These are phyloP conservation scores for Hemerocallis citrina DNA, from an alignment of 106 monocot species.

Conservation along the genomic window DNA sequence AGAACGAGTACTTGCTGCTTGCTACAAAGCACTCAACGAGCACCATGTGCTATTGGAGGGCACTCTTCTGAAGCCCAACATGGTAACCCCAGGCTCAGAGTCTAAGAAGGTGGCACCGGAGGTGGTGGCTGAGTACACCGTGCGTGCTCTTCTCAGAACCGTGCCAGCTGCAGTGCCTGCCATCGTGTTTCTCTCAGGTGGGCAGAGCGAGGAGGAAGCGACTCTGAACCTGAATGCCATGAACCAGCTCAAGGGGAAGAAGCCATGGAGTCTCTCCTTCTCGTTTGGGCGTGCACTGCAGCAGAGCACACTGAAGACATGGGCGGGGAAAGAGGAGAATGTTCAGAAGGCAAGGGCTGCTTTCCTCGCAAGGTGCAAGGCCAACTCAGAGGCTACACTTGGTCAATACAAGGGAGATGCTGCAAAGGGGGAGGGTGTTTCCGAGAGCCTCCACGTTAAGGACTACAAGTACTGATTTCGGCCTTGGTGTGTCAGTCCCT, in stretches of 20 bases:
- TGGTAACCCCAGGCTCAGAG: slow-evolving; percentile 39
- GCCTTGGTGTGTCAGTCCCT: neutral
- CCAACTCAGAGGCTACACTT: slow-evolving; percentile 35
- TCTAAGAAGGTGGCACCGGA: slow-evolving; percentile 29
- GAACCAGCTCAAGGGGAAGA: slow-evolving; percentile 36
- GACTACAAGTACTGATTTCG: slow-evolving; percentile 27
- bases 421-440: slow-evolving; percentile 20
- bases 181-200: slow-evolving; percentile 39
- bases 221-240: slow-evolving; percentile 28
- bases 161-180: slow-evolving; percentile 45
- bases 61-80: slow-evolving; percentile 32
- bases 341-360: slow-evolving; percentile 34
- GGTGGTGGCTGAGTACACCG: slow-evolving; percentile 29
- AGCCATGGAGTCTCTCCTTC: slow-evolving; percentile 40
- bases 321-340: slow-evolving; percentile 38
- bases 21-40: slow-evolving; percentile 41
- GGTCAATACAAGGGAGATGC: slow-evolving; percentile 41
- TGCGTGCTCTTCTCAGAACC: slow-evolving; percentile 33
- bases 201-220: slow-evolving; percentile 42
- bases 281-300: slow-evolving; percentile 41
- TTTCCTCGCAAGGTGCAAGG: slow-evolving; percentile 35
- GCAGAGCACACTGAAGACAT: slow-evolving; percentile 45
- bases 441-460: slow-evolving; percentile 45
- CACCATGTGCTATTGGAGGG: slow-evolving; percentile 39
- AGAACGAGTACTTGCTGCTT: slow-evolving; percentile 30